These are phyloP conservation scores for Trichophyton rubrum DNA, from an alignment of 2,329 filamentous ascomycete genomes.

Conservation along the genomic window DNA sequence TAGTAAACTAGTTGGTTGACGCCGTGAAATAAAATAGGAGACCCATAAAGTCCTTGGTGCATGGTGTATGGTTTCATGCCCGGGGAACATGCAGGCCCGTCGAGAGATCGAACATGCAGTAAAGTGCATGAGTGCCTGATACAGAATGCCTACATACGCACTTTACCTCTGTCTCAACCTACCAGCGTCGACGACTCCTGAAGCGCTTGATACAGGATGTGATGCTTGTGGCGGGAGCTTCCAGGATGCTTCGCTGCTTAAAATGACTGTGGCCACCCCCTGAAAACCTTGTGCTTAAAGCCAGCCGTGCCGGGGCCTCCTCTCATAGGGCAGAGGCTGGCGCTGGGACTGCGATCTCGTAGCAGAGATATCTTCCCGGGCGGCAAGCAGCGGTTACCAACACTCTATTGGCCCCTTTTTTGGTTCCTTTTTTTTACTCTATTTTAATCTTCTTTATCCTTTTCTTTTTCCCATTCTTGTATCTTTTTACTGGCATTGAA, in stretches of 20 bases:
- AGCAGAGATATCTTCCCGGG: too few species aligned
- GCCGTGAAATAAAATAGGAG: not conserved
- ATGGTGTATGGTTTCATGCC: not conserved
- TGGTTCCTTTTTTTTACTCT: too few species aligned
- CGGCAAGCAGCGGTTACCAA: not conserved
- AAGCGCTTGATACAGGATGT: not conserved
- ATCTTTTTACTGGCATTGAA: too few species aligned
- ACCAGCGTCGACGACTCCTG: not conserved
- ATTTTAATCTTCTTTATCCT: too few species aligned
- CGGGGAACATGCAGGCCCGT: too few species aligned
- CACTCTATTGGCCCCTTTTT: not conserved
- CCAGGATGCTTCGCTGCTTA: not conserved
- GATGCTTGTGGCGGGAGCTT: not conserved
- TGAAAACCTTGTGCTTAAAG: conserved; percentile 1
- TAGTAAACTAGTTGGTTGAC: not conserved
- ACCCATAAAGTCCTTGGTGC: not conserved
- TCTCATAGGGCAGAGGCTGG: not conserved
- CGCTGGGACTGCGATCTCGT: not conserved
- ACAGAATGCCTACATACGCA: too few species aligned
- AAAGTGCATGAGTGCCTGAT: too few species aligned
- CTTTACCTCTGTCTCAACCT: too few species aligned
- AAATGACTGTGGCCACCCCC: not conserved
- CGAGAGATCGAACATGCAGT: too few species aligned
- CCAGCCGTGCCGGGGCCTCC: not conserved
- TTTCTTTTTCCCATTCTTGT: too few species aligned